A percentile compares a stretch with the other conserved stretches of the same genome.
These are phyloP conservation scores for Tolypocladium tundrense DNA, from an alignment of 2,329 filamentous ascomycete species.

Conservation along the genomic window DNA sequence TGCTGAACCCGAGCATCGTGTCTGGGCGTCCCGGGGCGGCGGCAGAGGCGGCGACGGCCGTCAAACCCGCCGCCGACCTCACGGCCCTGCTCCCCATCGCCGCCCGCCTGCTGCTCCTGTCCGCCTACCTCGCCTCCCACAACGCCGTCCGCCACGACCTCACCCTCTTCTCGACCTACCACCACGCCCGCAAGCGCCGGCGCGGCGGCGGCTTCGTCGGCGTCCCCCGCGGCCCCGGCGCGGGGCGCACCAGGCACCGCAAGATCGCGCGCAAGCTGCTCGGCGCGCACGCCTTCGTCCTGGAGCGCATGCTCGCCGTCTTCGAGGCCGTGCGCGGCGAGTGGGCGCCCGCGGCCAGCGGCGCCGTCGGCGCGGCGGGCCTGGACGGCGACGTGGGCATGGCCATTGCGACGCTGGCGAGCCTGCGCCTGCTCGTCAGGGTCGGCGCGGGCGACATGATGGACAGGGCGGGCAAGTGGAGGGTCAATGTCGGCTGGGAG, in stretches of 20 bases:
- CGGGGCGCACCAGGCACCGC: slow-evolving; percentile 41
- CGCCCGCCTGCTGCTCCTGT: slow-evolving; percentile 62
- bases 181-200: slow-evolving; percentile 40
- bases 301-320: slow-evolving; percentile 72
- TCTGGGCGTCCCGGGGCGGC: background rate
- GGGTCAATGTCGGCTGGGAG: slow-evolving; percentile 72
- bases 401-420: slow-evolving; percentile 63
- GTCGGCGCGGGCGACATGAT: slow-evolving; percentile 54
- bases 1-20: slow-evolving; percentile 56
- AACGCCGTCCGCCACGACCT: slow-evolving; percentile 66
- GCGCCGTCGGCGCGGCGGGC: slow-evolving; percentile 16
- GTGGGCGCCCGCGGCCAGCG: slow-evolving; percentile 30
- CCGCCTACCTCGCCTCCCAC: slow-evolving; percentile 73
- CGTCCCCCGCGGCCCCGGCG: slow-evolving; percentile 10
- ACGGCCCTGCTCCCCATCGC: slow-evolving; percentile 56
- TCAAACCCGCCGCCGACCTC: slow-evolving; percentile 29
- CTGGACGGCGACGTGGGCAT: slow-evolving; percentile 48
- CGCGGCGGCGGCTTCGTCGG: slow-evolving; percentile 35
- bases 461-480: slow-evolving; percentile 64
- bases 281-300: slow-evolving; percentile 64
- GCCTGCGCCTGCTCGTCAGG: slow-evolving; percentile 56
- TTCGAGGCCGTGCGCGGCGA: slow-evolving; percentile 55
- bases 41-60: background rate
- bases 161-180: slow-evolving; percentile 64
- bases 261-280: slow-evolving; percentile 70